phyloP scores from a whole-genome alignment of 306 rosid species.

The Sesbania bispinosa region DNA sequence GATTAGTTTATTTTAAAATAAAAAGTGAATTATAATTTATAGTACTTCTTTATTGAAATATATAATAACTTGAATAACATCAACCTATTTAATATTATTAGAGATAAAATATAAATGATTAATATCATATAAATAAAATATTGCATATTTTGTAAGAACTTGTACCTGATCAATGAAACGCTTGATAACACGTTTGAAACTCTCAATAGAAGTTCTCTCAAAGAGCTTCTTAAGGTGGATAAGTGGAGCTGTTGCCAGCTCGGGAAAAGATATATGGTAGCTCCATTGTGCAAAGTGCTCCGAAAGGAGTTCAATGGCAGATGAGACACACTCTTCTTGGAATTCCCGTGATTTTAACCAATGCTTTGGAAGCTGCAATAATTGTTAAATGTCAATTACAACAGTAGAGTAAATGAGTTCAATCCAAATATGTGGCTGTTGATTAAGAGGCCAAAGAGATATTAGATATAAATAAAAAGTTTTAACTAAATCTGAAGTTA shows the following conservation, averaged over 20 bases:
- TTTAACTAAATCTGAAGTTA: neutral
- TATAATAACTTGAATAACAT: too few species aligned
- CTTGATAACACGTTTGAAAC: slow-evolving; percentile 61
- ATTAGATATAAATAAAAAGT: neutral
- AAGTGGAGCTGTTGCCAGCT: slow-evolving; percentile 76
- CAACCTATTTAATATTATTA: too few species aligned
- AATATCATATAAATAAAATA: neutral
- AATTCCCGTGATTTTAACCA: slow-evolving; percentile 80
- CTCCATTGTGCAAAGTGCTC: slow-evolving; percentile 88
- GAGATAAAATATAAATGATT: too few species aligned
- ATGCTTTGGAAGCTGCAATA: slow-evolving; percentile 79
- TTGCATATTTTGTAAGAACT: neutral
- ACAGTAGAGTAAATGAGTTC: neutral
- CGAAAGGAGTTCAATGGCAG: slow-evolving; percentile 76
- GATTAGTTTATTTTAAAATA: too few species aligned
- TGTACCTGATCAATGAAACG: slow-evolving; percentile 88
- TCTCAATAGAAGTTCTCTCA: slow-evolving; percentile 62
- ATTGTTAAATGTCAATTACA: slow-evolving; percentile 20
- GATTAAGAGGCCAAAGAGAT: neutral
- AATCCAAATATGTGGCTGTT: slow-evolving; percentile 7
- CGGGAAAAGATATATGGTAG: slow-evolving; percentile 83
- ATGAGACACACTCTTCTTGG: slow-evolving; percentile 68
- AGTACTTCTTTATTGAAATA: too few species aligned
- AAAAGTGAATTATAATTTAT: too few species aligned
- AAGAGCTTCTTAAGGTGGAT: slow-evolving; percentile 64